Base-by-base conservation (phyloP, 116 monocot species). In the Zostera marina region DNA sequence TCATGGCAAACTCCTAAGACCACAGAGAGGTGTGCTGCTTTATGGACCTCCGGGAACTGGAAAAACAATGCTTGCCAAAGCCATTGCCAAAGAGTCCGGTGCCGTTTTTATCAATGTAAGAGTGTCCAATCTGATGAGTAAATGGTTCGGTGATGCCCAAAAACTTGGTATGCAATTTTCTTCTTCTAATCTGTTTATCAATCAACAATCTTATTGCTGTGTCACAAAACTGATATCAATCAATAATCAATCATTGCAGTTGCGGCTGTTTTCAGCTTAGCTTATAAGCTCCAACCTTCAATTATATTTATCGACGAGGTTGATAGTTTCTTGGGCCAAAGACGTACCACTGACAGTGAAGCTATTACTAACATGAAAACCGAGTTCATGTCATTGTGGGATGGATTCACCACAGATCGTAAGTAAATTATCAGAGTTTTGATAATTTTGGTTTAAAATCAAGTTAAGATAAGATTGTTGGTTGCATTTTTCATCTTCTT, bases 131-230 rank as follows among this genome's bases (percentile, higher is more conserved):
- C 62, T 96, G 63, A 96, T 96, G 96, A 88, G 96, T 58, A 96
- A 96, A 80, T 96, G 96, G 96, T 88, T 96, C 70, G 96, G 89
- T n/a, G 96, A 96, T 74, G 94, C 94, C 19, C 85, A 88, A 60
- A 96, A 96, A 65, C 88, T 96, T 48, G 94, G 94, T 96, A 43
- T 46, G 72, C 12, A 19, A 0, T 26, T 26, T 56, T 22, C n/a
- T n/a, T n/a, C n/a, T n/a, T n/a, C n/a, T n/a, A n/a, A n/a, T n/a
- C n/a, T n/a, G n/a, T n/a, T n/a, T n/a, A n/a, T n/a, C n/a, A n/a
- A n/a, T n/a, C n/a, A n/a, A n/a, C n/a, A n/a, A n/a, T n/a, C n/a
- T n/a, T n/a, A n/a, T n/a, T n/a, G n/a, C n/a, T n/a, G n/a, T n/a
- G n/a, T n/a, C n/a, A n/a, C n/a, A n/a, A n/a, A n/a, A n/a, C n/a